Conservation (phyloP, 2,329 filamentous ascomycete species). For the Xylaria sp. region DNA sequence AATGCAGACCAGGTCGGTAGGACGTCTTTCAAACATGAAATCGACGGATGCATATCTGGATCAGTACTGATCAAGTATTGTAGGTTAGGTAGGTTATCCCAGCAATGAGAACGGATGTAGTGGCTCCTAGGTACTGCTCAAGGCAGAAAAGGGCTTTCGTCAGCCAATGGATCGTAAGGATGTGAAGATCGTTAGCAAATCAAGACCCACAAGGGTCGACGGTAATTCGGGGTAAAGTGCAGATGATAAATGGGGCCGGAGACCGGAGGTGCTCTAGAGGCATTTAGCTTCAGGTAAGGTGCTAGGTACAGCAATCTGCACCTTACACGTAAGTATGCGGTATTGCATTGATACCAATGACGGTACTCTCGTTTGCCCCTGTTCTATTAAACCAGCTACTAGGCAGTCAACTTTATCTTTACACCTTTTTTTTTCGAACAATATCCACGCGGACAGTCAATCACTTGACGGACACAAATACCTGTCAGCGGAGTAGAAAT, state of each 20-base stretch:
- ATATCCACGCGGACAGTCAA: not conserved
- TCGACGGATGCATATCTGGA: not conserved
- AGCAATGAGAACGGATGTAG: not conserved
- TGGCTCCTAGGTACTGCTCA: slow-evolving; percentile 3
- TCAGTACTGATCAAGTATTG: no score
- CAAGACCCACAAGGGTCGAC: slow-evolving; percentile 18
- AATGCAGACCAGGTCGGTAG: slow-evolving; percentile 13
- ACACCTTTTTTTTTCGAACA: not conserved
- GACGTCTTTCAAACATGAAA: slow-evolving; percentile 12
- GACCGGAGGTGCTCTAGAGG: not conserved
- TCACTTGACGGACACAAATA: not conserved
- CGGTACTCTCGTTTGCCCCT: not conserved
- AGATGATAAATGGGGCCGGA: not conserved
- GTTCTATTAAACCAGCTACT: not conserved
- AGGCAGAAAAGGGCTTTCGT: slow-evolving; percentile 32
- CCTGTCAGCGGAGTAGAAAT: not conserved
- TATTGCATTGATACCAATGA: slow-evolving; percentile 1
- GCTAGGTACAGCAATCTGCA: not conserved
- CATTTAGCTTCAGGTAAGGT: not conserved
- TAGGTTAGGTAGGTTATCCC: not conserved
- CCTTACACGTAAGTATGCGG: slow-evolving; percentile 14
- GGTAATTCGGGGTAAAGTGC: slow-evolving; percentile 30
- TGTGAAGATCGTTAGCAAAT: not conserved
- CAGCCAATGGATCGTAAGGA: slow-evolving; percentile 17
- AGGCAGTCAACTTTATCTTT: not conserved